Evolutionary conservation across 2,329 filamentous ascomycete genomes (phyloP).

Genomic region (Grosmannia clavigera): DNA sequence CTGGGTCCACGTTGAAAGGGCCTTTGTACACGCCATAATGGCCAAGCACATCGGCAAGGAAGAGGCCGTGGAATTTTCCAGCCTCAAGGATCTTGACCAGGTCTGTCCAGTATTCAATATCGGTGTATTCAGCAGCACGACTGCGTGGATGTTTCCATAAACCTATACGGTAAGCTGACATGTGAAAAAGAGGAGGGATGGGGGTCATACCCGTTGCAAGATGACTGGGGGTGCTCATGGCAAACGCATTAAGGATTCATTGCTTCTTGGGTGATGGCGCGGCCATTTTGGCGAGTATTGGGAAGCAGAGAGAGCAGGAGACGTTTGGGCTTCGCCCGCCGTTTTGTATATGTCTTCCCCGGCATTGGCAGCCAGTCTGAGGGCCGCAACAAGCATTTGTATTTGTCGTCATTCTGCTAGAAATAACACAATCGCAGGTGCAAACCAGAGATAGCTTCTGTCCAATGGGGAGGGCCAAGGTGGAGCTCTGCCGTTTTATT

Average conservation of each 20-base stretch:
- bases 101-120: conserved; percentile 4
- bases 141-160: conserved; percentile 3
- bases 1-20: neutral
- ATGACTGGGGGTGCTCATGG: conserved; percentile 3
- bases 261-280: neutral
- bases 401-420: neutral
- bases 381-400: neutral
- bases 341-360: no score
- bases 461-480: neutral
- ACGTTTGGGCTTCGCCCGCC: neutral
- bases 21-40: conserved; percentile 3
- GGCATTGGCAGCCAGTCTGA: no score
- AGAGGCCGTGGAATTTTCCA: conserved; percentile 1
- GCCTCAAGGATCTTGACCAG: neutral
- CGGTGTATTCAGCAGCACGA: neutral
- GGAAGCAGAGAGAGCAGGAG: neutral
- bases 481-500: no score
- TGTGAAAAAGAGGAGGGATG: neutral
- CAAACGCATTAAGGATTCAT: conserved; percentile 4
- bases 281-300: neutral
- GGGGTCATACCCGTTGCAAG: neutral
- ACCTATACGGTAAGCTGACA: neutral
- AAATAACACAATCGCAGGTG: neutral
- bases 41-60: conserved; percentile 1
- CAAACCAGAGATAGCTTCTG: neutral